phyloP scores from a whole-genome alignment of 768 basidiomycete species.

The Leccinum disarticulatum region DNA sequence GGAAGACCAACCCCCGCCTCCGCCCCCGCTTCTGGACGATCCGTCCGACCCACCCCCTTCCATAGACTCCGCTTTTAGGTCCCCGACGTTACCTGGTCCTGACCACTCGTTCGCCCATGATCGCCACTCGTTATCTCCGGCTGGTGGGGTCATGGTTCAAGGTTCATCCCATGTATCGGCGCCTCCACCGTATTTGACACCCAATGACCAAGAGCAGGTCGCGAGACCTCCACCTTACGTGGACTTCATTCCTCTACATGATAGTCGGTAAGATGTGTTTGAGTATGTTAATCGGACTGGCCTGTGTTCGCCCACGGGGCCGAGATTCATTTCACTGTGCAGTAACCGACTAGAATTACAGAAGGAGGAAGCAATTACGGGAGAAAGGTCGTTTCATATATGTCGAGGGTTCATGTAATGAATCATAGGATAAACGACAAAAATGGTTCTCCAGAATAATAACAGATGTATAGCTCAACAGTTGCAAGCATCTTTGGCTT shows the following conservation, averaged over 20 bases:
- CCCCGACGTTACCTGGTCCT: conserved; percentile 25
- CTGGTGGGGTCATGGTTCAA: conserved; percentile 33
- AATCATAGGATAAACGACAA: conserved; percentile 21
- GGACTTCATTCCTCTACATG: conserved; percentile 39
- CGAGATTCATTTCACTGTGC: conserved; percentile 11
- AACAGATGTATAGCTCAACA: conserved; percentile 49
- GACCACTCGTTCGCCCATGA: conserved; percentile 31
- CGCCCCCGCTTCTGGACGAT: conserved; percentile 82
- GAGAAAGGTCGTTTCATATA: conserved; percentile 27
- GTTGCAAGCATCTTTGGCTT: conserved; percentile 77
- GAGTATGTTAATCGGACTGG: neutral
- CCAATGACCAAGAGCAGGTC: conserved; percentile 51
- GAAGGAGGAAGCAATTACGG: conserved; percentile 28
- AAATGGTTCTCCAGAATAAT: conserved; percentile 17
- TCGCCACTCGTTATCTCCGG: conserved; percentile 34
- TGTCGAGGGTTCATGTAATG: conserved; percentile 21
- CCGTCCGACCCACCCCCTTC: conserved; percentile 87
- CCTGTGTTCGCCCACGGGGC: neutral
- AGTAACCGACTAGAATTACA: conserved; percentile 24
- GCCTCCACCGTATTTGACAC: conserved; percentile 75
- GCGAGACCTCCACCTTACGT: conserved; percentile 63
- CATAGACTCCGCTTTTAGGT: conserved; percentile 76
- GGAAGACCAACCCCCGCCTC: conserved; percentile 63
- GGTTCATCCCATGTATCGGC: conserved; percentile 53
- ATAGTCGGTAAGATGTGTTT: conserved; percentile 10